These are phyloP conservation scores for Westerdykella ornata DNA, from an alignment of 2,329 filamentous ascomycete genomes.

Conservation along the genomic window DNA sequence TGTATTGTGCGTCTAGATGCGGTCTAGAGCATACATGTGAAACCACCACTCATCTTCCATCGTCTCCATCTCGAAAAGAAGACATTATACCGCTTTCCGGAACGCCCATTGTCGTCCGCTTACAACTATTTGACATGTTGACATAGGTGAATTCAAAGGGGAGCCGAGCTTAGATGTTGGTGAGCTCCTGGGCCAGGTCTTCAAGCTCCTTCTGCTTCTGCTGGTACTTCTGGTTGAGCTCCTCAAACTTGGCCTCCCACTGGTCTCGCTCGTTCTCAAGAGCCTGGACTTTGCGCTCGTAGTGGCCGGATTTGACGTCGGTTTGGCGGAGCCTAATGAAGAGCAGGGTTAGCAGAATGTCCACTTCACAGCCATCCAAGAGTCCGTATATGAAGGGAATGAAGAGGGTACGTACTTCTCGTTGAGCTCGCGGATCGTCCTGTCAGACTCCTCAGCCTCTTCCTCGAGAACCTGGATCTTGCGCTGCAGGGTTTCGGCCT, in stretches of 20 bases:
- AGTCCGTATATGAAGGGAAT: conserved; percentile 1
- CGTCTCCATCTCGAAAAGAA: no score
- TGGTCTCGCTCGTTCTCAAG: conserved; percentile 85
- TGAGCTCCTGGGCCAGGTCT: conserved; percentile 84
- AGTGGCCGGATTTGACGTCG: conserved; percentile 98
- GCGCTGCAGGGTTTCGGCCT: conserved; percentile 86
- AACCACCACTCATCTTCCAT: no score
- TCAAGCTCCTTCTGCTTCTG: conserved; percentile 82
- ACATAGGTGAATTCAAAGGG: background rate
- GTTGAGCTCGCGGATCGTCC: conserved; percentile 92
- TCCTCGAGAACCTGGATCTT: conserved; percentile 95
- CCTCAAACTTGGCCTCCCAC: conserved; percentile 97
- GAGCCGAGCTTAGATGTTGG: conserved; percentile 73
- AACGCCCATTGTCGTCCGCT: background rate
- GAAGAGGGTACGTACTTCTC: conserved; percentile 70
- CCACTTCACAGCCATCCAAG: background rate
- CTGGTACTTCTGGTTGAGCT: conserved; percentile 86
- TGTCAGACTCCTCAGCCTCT: conserved; percentile 93
- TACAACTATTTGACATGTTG: background rate
- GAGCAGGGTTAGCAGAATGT: conserved; percentile 15
- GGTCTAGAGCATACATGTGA: conserved; percentile 27
- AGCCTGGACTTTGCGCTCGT: conserved; percentile 97
- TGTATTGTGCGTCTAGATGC: conserved; percentile 10
- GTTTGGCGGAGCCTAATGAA: conserved; percentile 84
- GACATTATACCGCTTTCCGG: no score